Percentiles rank a stretch among this genome's conserved stretches.
Conservation (phyloP, 345 rosid species). For the Salix dunnii region DNA sequence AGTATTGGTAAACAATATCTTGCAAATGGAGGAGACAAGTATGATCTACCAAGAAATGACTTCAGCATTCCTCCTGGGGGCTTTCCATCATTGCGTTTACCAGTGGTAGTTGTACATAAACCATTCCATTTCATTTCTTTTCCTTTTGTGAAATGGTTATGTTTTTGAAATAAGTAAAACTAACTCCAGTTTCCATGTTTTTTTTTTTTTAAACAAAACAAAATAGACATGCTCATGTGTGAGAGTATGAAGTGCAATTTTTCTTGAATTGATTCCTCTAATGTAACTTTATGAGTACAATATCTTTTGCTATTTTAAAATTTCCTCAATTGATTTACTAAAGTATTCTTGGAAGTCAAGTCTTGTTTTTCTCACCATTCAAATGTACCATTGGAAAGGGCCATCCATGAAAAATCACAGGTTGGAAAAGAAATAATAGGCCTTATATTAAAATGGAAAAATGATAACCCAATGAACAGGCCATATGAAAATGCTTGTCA, state of each 20-base stretch:
- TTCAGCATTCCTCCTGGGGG: constrained; percentile 62
- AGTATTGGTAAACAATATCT: constrained; percentile 37
- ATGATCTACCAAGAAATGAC: constrained; percentile 43
- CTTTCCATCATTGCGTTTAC: constrained; percentile 76
- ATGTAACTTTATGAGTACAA: neutral
- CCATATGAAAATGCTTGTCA: neutral
- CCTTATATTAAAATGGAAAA: neutral
- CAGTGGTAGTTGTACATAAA: constrained; percentile 70
- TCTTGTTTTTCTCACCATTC: neutral
- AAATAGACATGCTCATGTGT: neutral
- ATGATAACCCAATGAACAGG: neutral
- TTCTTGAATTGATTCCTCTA: neutral
- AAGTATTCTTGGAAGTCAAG: neutral
- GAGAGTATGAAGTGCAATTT: neutral
- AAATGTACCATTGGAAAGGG: neutral
- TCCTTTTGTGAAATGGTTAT: neutral
- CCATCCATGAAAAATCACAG: neutral
- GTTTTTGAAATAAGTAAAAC: neutral
- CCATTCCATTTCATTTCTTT: neutral
- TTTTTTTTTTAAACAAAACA: neutral
- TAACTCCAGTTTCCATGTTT: neutral
- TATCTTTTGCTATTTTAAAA: neutral
- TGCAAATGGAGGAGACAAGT: constrained; percentile 66
- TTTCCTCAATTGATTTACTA: neutral
- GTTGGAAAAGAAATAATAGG: neutral